Base-by-base conservation (phyloP, 208 protist species). In the Borovskyia barvae region DNA sequence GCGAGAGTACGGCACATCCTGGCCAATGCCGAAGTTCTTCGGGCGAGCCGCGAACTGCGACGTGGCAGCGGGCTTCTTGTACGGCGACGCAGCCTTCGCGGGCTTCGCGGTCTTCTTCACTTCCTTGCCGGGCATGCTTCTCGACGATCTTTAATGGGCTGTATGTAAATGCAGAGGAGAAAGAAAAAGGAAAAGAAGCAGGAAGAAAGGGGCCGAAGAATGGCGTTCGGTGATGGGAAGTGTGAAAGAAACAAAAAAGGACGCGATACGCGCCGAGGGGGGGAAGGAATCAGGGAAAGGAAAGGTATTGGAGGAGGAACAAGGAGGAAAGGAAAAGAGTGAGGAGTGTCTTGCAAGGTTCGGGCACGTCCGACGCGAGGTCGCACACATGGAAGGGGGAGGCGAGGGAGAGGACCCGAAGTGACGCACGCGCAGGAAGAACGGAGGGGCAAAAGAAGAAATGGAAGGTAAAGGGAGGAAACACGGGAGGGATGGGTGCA, bases 1-100 rank as follows among this genome's bases (percentile, higher is more conserved):
- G 45, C 93, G 83, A 28, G 87, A 89, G 66, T 97, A 97, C 55
- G 88, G 86, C 28, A 98, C 75, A 73, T 97, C 88, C 37, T 90
- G 77, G 59, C 98, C 97, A 60, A 99, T 93, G 41, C 83, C 84
- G 72, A 96, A 90, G 77, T 93, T 90, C 80, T 92, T 92, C 32
- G 90, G 87, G 63, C 86, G 82, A 29, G 82, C 83, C 42, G 79
- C 73, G 57, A 92, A 96, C 53, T 50, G 69, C 43, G 90, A 87
- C 52, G 71, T 56, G 22, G 60, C 28, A 50, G 67, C 68, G 25
- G 62, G 65, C 83, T 90, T 87, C 79, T 93, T 86, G 75, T 90
- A 87, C 12, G 82, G 82, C n/a, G 77, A 81, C 35, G 75, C 80
- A n/a, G 70, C 72, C 80, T 92, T 88, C 37, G 69, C 74, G 62